Conservation (phyloP, 1,284 basidiomycete genomes). For the Farysia itapuensis region DNA sequence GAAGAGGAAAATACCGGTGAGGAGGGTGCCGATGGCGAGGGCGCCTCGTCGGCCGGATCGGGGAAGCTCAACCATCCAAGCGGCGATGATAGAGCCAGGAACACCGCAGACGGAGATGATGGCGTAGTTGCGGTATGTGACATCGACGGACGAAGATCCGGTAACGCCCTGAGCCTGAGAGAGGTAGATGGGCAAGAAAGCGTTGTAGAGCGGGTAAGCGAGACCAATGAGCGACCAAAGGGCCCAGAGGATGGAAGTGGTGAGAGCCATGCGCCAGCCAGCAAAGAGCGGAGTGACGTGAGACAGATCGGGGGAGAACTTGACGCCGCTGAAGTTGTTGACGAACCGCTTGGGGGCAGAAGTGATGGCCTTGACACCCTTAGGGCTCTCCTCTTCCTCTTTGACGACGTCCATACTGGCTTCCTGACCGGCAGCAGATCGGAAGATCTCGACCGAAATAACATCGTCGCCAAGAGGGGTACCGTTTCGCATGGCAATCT, state of each 20-base stretch:
- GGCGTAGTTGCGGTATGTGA: slow-evolving; percentile 56
- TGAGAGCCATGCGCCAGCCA: slow-evolving; percentile 47
- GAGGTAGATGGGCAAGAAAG: slow-evolving; percentile 57
- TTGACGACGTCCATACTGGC: slow-evolving; percentile 26
- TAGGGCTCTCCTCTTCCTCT: slow-evolving; percentile 12
- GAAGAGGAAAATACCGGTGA: slow-evolving; percentile 59
- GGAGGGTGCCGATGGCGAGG: slow-evolving; percentile 53
- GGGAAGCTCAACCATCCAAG: slow-evolving; percentile 56
- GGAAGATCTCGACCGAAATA: slow-evolving; percentile 53
- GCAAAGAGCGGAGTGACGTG: slow-evolving; percentile 54
- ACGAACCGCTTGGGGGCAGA: slow-evolving; percentile 11
- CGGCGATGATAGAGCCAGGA: slow-evolving; percentile 55
- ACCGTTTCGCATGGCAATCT: slow-evolving; percentile 53
- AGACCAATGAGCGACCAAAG: slow-evolving; percentile 58
- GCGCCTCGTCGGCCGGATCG: slow-evolving; percentile 55
- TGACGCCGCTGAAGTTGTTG: slow-evolving; percentile 9
- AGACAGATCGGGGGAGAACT: slow-evolving; percentile 39
- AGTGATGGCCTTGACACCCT: slow-evolving; percentile 8
- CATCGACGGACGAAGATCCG: slow-evolving; percentile 10
- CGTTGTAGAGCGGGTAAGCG: slow-evolving; percentile 59
- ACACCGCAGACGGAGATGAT: slow-evolving; percentile 58
- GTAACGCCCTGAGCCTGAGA: slow-evolving; percentile 15
- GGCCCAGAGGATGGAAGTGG: slow-evolving; percentile 44
- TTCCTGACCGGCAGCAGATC: slow-evolving; percentile 56
- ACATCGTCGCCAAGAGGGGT: slow-evolving; percentile 48